Evolutionary conservation across 176 grass and related monocot genomes (phyloP).

Genomic region (Lolium multiflorum): DNA sequence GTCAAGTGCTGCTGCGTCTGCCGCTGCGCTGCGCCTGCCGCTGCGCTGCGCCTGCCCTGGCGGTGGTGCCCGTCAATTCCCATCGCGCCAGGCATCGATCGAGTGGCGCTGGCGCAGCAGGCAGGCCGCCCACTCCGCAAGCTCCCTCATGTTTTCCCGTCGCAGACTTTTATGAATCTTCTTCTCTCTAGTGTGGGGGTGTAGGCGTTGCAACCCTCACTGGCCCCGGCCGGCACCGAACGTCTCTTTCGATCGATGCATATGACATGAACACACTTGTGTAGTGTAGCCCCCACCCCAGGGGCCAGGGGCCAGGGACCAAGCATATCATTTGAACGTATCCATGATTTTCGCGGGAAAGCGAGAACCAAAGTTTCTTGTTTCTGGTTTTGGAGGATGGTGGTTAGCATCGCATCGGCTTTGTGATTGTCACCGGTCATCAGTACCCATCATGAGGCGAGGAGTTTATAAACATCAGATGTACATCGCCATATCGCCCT

Average conservation of each 20-base stretch:
- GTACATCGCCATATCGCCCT: neutral
- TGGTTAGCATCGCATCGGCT: slow-evolving; percentile 9
- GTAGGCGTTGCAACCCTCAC: neutral
- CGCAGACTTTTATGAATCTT: slow-evolving; percentile 36
- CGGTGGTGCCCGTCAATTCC: slow-evolving; percentile 32
- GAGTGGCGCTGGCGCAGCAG: neutral
- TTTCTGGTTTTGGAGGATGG: neutral
- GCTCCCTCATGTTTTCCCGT: neutral
- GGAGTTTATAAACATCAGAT: too few relatives aligned
- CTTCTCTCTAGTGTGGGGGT: neutral
- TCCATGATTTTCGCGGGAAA: neutral
- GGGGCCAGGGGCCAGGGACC: neutral
- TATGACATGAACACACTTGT: slow-evolving; percentile 6
- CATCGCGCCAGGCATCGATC: slow-evolving; percentile 1
- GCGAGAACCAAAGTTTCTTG: neutral
- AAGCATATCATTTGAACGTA: neutral
- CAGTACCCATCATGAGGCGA: neutral
- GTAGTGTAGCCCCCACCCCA: neutral
- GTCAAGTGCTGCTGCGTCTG: slow-evolving; percentile 15
- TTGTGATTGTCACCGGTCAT: neutral
- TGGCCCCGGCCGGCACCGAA: neutral
- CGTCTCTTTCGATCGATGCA: neutral
- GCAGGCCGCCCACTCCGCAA: neutral
- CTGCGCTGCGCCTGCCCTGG: neutral
- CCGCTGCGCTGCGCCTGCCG: neutral